Percentiles rank a stretch among this genome's conserved stretches.
phyloP scores from a whole-genome alignment of 148 eudicot genomes.

The Salicornia ramosissima region DNA sequence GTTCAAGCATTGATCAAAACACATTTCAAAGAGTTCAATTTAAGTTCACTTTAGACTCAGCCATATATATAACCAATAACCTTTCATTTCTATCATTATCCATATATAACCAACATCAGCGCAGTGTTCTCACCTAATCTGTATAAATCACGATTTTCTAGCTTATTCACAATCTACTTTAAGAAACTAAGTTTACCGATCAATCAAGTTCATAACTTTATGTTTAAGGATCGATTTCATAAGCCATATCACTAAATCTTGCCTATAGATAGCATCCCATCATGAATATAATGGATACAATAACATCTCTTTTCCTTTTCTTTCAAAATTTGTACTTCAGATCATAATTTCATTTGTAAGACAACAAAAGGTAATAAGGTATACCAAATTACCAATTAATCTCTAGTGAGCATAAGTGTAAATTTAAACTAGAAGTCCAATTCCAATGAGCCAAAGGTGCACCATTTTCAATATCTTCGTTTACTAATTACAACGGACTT shows the following conservation, averaged over 20 bases:
- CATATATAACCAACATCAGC: not conserved
- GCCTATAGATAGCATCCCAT: not conserved
- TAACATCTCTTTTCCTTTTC: not conserved
- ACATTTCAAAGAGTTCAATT: not conserved
- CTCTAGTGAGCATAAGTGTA: not conserved
- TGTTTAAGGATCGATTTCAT: not conserved
- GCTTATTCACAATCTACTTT: not conserved
- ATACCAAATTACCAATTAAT: no score
- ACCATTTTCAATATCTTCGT: not conserved
- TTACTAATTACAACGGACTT: not conserved
- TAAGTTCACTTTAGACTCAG: no score
- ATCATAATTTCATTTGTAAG: no score
- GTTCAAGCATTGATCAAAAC: not conserved
- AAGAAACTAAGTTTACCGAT: not conserved
- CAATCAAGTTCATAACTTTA: not conserved
- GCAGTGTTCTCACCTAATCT: not conserved
- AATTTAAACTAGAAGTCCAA: not conserved
- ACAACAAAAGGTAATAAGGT: no score
- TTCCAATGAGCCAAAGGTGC: not conserved
- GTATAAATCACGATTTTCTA: not conserved
- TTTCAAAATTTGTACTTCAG: not conserved
- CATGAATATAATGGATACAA: not conserved
- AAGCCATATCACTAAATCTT: not conserved
- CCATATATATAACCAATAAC: not conserved
- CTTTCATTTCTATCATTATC: not conserved